Base-by-base conservation (phyloP, 768 basidiomycete species). In the Thelephora aurantiotincta region DNA sequence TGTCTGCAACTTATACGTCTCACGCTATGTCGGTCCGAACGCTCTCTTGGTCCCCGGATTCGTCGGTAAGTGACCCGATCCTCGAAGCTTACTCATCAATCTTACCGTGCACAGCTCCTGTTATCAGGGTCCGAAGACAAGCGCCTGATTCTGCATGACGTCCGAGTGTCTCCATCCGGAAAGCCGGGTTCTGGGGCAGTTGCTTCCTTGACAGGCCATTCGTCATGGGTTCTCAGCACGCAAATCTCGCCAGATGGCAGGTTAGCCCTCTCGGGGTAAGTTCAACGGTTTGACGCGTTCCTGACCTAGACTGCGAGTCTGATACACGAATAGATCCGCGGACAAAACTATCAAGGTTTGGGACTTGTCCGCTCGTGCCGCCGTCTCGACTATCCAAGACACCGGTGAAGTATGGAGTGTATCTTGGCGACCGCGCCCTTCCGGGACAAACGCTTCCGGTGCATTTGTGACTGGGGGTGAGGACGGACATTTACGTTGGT, bases 121-220 rank as follows among this genome's bases (percentile, higher is more conserved):
- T 68, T 92, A 45, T 91, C 88, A 37, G 92, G 84, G 2, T 93
- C 90, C 2, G 92, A 97, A 60, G 92, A 94, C 64, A 90, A 89
- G 61, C 78, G 87, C 14, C 80, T 97, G 50, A 80, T 90, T 46
- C 64, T 94, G 43, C 89, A 94, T 61, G 92, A 97, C 58, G 85
- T 92, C 13, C 80, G 92, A 48, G 70, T 74, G n/a, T 68, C 80
- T 1, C 55, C 73, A 5, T 70, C 76, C 4, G 68, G 75, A 14
- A 73, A 71, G 49, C 67, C 69, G 38, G 81, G 88, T 5, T 73
- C 75, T 16, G 82, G 85, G 35, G 81, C 82, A 1, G 88, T 93
- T 16, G 88, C 92, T 12, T 80, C 88, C 9, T 69, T 97, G 53
- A 75, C 77, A 5, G 92, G 92, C 0, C 92, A 97, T 61, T 74